Percentiles rank a stretch among this genome's conserved stretches.
Evolutionary conservation across 2,329 filamentous ascomycete genomes (phyloP).

Genomic region (Sodiomyces alkalinus): DNA sequence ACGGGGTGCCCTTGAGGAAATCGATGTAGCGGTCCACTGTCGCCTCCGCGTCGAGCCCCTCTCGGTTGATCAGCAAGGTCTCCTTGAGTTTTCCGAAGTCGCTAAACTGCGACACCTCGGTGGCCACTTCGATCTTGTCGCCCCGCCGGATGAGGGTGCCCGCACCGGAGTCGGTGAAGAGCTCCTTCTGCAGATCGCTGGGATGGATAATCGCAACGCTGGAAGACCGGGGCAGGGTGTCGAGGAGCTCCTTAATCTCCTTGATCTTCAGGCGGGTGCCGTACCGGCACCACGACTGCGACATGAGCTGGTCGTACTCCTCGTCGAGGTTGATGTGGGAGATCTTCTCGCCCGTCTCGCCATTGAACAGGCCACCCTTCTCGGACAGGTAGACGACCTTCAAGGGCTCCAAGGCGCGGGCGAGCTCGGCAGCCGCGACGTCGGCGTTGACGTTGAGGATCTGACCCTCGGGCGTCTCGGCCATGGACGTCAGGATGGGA

Average conservation of each 20-base stretch:
- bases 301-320: constrained; percentile 87
- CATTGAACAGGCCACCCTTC: constrained; percentile 91
- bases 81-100: constrained; percentile 67
- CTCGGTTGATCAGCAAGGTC: constrained; percentile 66
- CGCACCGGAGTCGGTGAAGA: constrained; percentile 91
- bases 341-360: constrained; percentile 86
- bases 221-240: constrained; percentile 76
- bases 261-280: constrained; percentile 94
- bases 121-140: constrained; percentile 69
- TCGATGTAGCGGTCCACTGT: constrained; percentile 81
- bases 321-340: constrained; percentile 95
- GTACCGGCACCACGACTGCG: constrained; percentile 86
- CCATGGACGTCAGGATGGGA: constrained; percentile 91
- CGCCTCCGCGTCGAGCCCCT: constrained; percentile 65
- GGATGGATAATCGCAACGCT: constrained; percentile 97
- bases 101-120: constrained; percentile 57
- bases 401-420: constrained; percentile 73
- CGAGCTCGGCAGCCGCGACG: constrained; percentile 86
- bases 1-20: constrained; percentile 58
- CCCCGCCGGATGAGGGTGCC: constrained; percentile 86
- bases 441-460: constrained; percentile 97
- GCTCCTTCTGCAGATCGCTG: constrained; percentile 85
- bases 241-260: constrained; percentile 88
- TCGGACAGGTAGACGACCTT: constrained; percentile 99
- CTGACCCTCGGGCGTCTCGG: constrained; percentile 80